phyloP scores from a whole-genome alignment of 768 basidiomycete species.

The Rhodotorula taiwanensis region DNA sequence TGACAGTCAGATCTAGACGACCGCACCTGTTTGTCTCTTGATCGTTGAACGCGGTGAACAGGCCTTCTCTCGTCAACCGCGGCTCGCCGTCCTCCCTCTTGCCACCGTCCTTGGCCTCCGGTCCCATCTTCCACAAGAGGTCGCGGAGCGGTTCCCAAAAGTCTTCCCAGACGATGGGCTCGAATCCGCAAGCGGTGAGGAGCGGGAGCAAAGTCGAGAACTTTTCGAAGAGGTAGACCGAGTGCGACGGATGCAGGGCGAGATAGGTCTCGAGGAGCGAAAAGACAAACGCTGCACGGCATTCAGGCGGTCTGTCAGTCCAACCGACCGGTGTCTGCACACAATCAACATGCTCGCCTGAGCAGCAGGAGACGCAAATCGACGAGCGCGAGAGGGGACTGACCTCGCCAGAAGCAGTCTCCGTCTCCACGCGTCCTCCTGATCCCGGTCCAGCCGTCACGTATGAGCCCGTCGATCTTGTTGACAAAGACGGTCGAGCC shows the following conservation, averaged over 20 bases:
- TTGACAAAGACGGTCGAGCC: conserved; percentile 51
- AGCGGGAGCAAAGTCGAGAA: conserved; percentile 51
- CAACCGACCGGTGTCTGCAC: too few species aligned
- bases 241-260: conserved; percentile 44
- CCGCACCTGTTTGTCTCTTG: conserved; percentile 43
- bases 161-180: conserved; percentile 47
- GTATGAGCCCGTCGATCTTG: conserved; percentile 67
- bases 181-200: conserved; percentile 25
- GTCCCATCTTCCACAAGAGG: conserved; percentile 52
- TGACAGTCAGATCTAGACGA: neutral
- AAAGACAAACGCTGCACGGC: conserved; percentile 56
- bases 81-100: conserved; percentile 2
- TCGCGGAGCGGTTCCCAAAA: conserved; percentile 61
- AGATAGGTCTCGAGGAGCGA: conserved; percentile 66
- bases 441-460: conserved; percentile 59
- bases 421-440: conserved; percentile 70
- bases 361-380: neutral
- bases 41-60: conserved; percentile 56
- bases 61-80: conserved; percentile 44
- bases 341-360: conserved; percentile 1
- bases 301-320: neutral
- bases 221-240: conserved; percentile 49
- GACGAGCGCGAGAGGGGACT: neutral
- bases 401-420: conserved; percentile 77
- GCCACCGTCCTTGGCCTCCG: conserved; percentile 37